These are phyloP conservation scores for Suillus ampliporus DNA, from an alignment of 768 basidiomycete genomes.

Conservation along the genomic window DNA sequence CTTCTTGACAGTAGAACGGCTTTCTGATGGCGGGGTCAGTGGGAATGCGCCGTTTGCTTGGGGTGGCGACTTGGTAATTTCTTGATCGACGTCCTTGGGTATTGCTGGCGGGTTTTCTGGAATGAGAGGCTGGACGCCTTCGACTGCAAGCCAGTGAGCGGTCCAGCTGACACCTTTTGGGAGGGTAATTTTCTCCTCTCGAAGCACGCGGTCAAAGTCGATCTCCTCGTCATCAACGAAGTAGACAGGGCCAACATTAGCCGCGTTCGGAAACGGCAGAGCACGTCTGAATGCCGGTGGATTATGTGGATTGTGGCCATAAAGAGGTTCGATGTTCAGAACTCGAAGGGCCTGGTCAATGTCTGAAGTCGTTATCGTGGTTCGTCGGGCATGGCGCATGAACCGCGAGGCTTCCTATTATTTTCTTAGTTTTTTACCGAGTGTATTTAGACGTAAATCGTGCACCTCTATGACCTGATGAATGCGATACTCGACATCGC, in stretches of 20 bases:
- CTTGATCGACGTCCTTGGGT: conserved; percentile 55
- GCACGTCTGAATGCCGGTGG: conserved; percentile 48
- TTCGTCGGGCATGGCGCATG: conserved; percentile 92
- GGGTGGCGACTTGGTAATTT: conserved; percentile 34
- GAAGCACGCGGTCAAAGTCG: conserved; percentile 90
- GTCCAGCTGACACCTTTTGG: conserved; percentile 86
- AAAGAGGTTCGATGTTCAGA: conserved; percentile 95
- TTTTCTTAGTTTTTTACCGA: background rate
- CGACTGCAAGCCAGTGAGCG: conserved; percentile 97
- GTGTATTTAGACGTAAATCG: background rate
- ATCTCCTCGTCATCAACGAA: conserved; percentile 97
- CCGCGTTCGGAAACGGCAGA: conserved; percentile 49
- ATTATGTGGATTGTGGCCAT: conserved; percentile 53
- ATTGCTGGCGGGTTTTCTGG: conserved; percentile 93
- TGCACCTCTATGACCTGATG: conserved; percentile 92
- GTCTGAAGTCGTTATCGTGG: conserved; percentile 88
- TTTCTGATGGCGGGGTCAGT: conserved; percentile 32
- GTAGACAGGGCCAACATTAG: conserved; percentile 75
- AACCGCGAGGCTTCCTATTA: conserved; percentile 88
- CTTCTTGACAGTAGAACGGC: conserved; percentile 39
- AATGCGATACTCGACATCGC: conserved; percentile 96
- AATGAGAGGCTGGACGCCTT: conserved; percentile 96
- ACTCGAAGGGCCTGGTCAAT: conserved; percentile 94
- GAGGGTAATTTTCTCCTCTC: conserved; percentile 83
- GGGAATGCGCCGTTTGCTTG: conserved; percentile 34